Evolutionary conservation across 176 grass and related monocot genomes (phyloP).

Genomic region (Lolium multiflorum): DNA sequence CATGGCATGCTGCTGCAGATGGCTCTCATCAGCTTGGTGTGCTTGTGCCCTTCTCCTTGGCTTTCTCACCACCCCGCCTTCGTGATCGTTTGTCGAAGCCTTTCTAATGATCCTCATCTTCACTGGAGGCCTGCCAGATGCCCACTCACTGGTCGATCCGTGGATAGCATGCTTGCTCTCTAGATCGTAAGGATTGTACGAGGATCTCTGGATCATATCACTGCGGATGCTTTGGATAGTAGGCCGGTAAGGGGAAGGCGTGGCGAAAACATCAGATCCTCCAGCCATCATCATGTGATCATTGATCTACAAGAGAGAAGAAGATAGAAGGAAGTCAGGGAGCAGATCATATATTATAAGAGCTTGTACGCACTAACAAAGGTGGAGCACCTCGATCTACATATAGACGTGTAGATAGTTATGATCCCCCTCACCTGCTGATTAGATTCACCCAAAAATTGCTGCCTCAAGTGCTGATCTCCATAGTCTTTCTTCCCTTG

Average conservation of each 20-base stretch:
- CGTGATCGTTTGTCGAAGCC: constrained; percentile 44
- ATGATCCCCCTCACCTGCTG: constrained; percentile 50
- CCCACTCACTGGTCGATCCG: constrained; percentile 51
- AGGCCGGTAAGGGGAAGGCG: constrained; percentile 20
- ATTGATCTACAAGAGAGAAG: constrained; percentile 49
- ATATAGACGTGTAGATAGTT: not conserved
- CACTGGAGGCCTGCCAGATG: constrained; percentile 35
- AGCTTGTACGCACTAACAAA: not conserved
- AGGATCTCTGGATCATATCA: constrained; percentile 57
- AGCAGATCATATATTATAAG: not conserved
- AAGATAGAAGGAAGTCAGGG: not conserved
- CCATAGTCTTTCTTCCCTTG: constrained; percentile 52
- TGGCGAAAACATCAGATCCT: constrained; percentile 47
- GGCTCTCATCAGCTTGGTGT: constrained; percentile 46
- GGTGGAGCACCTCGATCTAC: not conserved
- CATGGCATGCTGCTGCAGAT: constrained; percentile 43
- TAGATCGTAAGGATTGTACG: constrained; percentile 42
- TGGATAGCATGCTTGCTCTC: not conserved
- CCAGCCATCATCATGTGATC: constrained; percentile 51
- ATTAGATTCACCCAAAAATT: constrained; percentile 45
- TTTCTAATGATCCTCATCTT: constrained; percentile 84
- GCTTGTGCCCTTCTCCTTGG: constrained; percentile 58
- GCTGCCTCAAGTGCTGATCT: constrained; percentile 49
- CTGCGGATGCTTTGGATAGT: constrained; percentile 60
- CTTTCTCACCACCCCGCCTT: constrained; percentile 47